Conservation (phyloP, 345 rosid species). For the Carallia brachiata region DNA sequence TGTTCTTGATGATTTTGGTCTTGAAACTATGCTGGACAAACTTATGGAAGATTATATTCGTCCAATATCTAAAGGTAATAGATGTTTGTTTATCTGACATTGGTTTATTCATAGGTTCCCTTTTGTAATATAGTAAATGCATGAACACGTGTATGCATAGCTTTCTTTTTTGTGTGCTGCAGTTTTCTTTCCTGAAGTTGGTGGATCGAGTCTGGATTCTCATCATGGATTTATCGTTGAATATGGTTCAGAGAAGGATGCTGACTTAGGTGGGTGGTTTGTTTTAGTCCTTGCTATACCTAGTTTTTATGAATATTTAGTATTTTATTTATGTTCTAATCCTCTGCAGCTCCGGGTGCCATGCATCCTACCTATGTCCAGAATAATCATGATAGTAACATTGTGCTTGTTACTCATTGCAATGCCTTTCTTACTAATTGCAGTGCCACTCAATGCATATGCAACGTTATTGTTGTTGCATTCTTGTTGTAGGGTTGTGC, state of each 20-base stretch:
- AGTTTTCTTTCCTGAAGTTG: conserved; percentile 88
- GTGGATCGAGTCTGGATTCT: conserved; percentile 81
- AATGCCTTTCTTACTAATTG: not conserved
- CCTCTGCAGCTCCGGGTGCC: too few relatives aligned
- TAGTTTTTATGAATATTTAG: too few relatives aligned
- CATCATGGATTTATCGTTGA: conserved; percentile 98
- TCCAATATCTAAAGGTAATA: conserved; percentile 71
- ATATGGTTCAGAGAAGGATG: conserved; percentile 82
- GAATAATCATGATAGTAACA: too few relatives aligned
- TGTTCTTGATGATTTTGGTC: conserved; percentile 95
- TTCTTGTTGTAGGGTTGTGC: too few relatives aligned
- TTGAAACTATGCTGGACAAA: conserved; percentile 78
- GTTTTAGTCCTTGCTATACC: not conserved
- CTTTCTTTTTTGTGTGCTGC: conserved; percentile 22
- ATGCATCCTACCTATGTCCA: too few relatives aligned
- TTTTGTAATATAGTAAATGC: too few relatives aligned
- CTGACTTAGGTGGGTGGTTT: conserved; percentile 72
- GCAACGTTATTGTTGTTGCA: too few relatives aligned
- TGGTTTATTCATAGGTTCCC: not conserved
- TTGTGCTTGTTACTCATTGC: not conserved
- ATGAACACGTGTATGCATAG: not conserved
- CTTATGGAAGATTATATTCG: conserved; percentile 72
- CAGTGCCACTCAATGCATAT: not conserved
- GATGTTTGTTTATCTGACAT: not conserved
- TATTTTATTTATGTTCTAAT: too few relatives aligned